Evolutionary conservation across 352 stramenopile species (phyloP).

Genomic region (Phytophthora tubulina): DNA sequence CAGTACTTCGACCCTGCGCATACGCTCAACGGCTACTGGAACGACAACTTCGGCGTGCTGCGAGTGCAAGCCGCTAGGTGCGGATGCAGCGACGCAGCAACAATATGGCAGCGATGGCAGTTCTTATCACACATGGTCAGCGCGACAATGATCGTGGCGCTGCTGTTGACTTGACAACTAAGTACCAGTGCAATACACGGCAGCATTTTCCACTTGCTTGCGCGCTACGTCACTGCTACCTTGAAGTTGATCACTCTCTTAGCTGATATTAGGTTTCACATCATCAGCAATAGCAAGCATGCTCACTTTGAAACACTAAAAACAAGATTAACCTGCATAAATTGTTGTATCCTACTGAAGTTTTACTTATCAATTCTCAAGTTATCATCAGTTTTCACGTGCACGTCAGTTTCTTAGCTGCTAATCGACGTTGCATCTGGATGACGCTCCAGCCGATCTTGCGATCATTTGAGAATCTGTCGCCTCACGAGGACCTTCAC

Average conservation of each 20-base stretch:
- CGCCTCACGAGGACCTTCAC: background rate
- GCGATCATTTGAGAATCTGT: slow-evolving; percentile 25
- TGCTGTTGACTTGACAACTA: slow-evolving; percentile 18
- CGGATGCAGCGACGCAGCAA: slow-evolving; percentile 48
- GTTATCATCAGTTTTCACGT: background rate
- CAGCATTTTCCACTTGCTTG: background rate
- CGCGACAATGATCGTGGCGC: slow-evolving; percentile 1
- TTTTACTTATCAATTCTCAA: background rate
- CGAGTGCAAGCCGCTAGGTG: slow-evolving; percentile 66
- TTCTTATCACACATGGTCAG: slow-evolving; percentile 5
- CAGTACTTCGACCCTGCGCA: slow-evolving; percentile 66
- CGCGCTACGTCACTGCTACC: background rate
- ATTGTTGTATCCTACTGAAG: too few relatives aligned
- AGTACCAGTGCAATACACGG: background rate
- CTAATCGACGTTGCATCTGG: background rate
- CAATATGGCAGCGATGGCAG: background rate
- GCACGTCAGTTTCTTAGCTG: slow-evolving; percentile 10
- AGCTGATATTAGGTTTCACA: slow-evolving; percentile 1
- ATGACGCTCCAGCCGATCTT: slow-evolving; percentile 11
- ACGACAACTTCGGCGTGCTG: slow-evolving; percentile 64
- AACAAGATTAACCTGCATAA: background rate
- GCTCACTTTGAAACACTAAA: background rate
- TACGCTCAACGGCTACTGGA: slow-evolving; percentile 70
- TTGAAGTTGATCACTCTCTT: slow-evolving; percentile 20
- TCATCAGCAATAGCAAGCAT: background rate